These are phyloP conservation scores for Syzygium jambos DNA, from an alignment of 345 rosid genomes.

Conservation along the genomic window DNA sequence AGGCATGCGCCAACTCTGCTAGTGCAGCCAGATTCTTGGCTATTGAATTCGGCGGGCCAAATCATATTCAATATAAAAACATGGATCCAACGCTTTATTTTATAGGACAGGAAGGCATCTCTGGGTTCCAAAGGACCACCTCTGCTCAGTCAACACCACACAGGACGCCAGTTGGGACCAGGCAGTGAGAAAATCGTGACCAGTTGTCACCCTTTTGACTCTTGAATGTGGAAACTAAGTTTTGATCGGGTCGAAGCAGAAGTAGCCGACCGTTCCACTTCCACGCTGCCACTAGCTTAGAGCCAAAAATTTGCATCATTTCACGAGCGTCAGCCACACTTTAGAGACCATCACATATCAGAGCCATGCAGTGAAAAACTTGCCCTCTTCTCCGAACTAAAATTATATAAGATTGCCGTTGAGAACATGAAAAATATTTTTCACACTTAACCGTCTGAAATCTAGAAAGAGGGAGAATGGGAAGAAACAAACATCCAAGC, in stretches of 20 bases:
- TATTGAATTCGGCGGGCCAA: not conserved
- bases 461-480: not conserved
- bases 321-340: not conserved
- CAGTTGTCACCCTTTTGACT: not conserved
- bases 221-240: not conserved
- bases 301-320: not conserved
- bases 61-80: not conserved
- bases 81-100: not conserved
- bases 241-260: not conserved
- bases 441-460: no score
- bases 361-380: not conserved
- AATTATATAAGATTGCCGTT: not conserved
- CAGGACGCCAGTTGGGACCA: not conserved
- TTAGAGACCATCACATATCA: not conserved
- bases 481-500: not conserved
- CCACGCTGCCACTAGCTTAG: no score
- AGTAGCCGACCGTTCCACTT: not conserved
- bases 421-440: not conserved
- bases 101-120: not conserved
- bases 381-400: not conserved
- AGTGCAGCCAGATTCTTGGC: not conserved
- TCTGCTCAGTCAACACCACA: not conserved
- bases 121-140: not conserved
- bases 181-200: not conserved
- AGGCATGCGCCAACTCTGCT: not conserved